Evolutionary conservation across 164 flowering plant genomes (phyloP), one percentile per base, ranked within the genome.

Genomic region (Nelumbo lutea): DNA sequence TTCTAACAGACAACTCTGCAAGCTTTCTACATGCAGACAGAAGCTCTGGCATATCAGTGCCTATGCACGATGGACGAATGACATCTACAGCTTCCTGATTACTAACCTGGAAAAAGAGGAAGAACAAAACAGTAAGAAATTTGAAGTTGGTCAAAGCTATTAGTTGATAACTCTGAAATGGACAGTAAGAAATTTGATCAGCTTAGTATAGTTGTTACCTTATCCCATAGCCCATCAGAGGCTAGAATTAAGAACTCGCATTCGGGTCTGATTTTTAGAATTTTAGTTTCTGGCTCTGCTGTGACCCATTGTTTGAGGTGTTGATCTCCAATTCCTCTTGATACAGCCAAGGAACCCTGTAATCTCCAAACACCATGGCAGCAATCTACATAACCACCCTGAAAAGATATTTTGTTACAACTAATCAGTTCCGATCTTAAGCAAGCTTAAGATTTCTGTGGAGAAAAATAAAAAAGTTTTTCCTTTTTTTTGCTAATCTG

Each of bases 191-290:
- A 71, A 62, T 44, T 2, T 9, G 65, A 11, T 60, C 4, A 45
- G 1, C 27, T 42, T 3, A 41, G 43, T 41, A 6, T 5, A 27
- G 41, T 77, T 81, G 41, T 77, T 81, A 92, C 98, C 93, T 87
- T 89, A 66, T 91, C 92, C 98, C 98, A 93, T 50, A 93, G 75
- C 7, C 98, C 97, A 76, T 93, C 98, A 1, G 98, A 93, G 11
- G 90, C 98, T 57, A 93, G 77, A 74, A 93, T 83, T 68, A 93
- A 71, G 78, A 93, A 88, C 82, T 93, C 94, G 68, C 78, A 81
- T 0, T 86, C 85, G 0, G 83, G 79, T 42, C 72, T 15, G 45
- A 91, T 84, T 38, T 51, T 73, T 15, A 85, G 42, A 9, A 75
- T 40, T 64, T 70, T 81, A 4, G 91, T 89, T 65, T 88, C 95